Percentiles rank a stretch among this genome's conserved stretches.
phyloP scores from a whole-genome alignment of 179 eudicot species.

The Carnegiea gigantea region DNA sequence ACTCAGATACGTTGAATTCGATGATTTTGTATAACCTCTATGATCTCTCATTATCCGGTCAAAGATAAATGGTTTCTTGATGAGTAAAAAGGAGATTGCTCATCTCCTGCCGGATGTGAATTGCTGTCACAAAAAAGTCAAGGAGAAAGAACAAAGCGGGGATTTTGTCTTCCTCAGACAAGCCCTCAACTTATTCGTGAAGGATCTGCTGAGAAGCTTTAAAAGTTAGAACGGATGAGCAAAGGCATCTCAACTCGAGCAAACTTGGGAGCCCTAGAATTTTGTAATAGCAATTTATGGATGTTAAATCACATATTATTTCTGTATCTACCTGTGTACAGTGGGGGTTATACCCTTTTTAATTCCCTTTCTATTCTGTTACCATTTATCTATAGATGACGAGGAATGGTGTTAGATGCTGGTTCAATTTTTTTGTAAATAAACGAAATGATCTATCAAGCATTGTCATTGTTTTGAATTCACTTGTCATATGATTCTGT shows the following conservation, averaged over 20 bases:
- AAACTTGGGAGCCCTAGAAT: neutral
- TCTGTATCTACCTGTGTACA: slow-evolving; percentile 17
- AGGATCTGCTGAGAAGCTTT: neutral
- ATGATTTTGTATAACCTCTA: neutral
- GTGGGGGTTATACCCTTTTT: slow-evolving; percentile 27
- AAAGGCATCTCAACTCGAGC: neutral
- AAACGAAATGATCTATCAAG: neutral
- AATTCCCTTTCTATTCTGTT: slow-evolving; percentile 14
- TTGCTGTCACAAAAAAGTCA: neutral
- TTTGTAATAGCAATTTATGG: slow-evolving; percentile 8
- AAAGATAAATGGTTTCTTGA: slow-evolving; percentile 5
- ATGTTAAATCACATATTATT: slow-evolving; percentile 15
- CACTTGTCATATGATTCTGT: no score
- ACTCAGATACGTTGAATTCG: slow-evolving; percentile 64
- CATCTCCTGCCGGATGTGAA: neutral
- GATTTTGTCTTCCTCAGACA: slow-evolving; percentile 5
- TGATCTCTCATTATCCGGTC: neutral
- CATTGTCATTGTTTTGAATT: no score
- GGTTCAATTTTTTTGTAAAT: slow-evolving; percentile 2
- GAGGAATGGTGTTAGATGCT: neutral
- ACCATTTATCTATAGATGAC: slow-evolving; percentile 18
- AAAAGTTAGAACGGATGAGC: neutral
- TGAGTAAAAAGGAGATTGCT: neutral
- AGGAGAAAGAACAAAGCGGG: neutral
- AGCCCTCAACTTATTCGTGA: neutral